Conservation (phyloP, 2,329 filamentous ascomycete species). For the Cadophora sp. region DNA sequence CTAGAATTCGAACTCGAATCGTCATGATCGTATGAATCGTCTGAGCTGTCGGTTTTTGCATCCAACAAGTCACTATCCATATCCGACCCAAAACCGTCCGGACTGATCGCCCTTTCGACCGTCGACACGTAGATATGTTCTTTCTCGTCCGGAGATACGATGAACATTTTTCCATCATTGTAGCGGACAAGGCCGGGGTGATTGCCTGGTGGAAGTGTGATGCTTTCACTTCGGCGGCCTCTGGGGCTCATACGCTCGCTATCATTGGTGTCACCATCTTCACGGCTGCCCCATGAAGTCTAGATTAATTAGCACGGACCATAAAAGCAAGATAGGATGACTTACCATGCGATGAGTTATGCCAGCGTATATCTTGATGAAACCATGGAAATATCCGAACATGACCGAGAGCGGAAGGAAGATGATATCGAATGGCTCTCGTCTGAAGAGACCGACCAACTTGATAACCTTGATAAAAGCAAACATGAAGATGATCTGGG, state of each 20-base stretch:
- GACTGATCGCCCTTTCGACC: slow-evolving; percentile 7
- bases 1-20: slow-evolving; percentile 33
- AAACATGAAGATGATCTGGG: slow-evolving; percentile 77
- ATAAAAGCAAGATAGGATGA: slow-evolving; percentile 30
- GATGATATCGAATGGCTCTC: slow-evolving; percentile 80
- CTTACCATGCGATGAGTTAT: slow-evolving; percentile 83
- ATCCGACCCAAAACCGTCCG: slow-evolving; percentile 26
- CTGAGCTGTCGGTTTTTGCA: slow-evolving; percentile 15
- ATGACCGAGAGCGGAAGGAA: slow-evolving; percentile 84
- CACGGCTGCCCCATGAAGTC: slow-evolving; percentile 96
- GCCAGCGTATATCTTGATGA: slow-evolving; percentile 90
- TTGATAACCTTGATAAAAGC: slow-evolving; percentile 88
- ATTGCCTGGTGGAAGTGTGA: slow-evolving; percentile 53
- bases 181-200: slow-evolving; percentile 53
- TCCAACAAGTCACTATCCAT: slow-evolving; percentile 19
- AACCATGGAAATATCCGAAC: slow-evolving; percentile 91
- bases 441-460: slow-evolving; percentile 83
- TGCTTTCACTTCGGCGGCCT: slow-evolving; percentile 43
- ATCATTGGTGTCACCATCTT: slow-evolving; percentile 88
- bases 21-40: slow-evolving; percentile 38
- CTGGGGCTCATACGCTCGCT: slow-evolving; percentile 58
- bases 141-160: slow-evolving; percentile 13
- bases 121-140: background rate
- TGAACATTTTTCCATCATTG: slow-evolving; percentile 46
- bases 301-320: slow-evolving; percentile 48